These are phyloP conservation scores for Passiflora organensis DNA, from an alignment of 345 rosid genomes.

Conservation along the genomic window DNA sequence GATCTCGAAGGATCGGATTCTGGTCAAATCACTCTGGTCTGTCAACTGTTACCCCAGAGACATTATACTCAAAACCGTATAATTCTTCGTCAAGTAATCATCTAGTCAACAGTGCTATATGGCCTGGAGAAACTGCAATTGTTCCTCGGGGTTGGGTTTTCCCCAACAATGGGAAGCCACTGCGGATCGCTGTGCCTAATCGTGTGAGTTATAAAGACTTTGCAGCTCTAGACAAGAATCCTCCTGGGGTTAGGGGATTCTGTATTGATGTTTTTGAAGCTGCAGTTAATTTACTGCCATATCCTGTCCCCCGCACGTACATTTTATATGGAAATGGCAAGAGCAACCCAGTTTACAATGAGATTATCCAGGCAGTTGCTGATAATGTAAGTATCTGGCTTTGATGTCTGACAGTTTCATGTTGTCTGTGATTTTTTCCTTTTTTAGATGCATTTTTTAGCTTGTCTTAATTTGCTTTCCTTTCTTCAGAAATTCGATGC, in stretches of 20 bases:
- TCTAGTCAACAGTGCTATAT: constrained; percentile 50
- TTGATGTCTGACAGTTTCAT: neutral
- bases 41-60: constrained; percentile 59
- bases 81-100: constrained; percentile 45
- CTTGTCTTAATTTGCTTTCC: constrained; percentile 16
- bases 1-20: constrained; percentile 65
- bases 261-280: constrained; percentile 93
- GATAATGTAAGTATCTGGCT: constrained; percentile 49
- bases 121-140: constrained; percentile 71
- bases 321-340: constrained; percentile 59
- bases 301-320: constrained; percentile 70
- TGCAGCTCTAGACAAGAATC: constrained; percentile 46
- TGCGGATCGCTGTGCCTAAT: constrained; percentile 72
- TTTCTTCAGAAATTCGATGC: constrained; percentile 30
- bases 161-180: constrained; percentile 74
- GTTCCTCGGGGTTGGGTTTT: constrained; percentile 88
- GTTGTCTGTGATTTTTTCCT: neutral
- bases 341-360: constrained; percentile 55
- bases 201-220: constrained; percentile 57
- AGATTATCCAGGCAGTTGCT: constrained; percentile 53
- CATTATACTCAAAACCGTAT: constrained; percentile 45
- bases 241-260: constrained; percentile 75
- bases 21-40: constrained; percentile 84
- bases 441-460: neutral
- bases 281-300: constrained; percentile 72